Evolutionary conservation across 768 basidiomycete species (phyloP).

Genomic region (Hygrophoropsis aurantiaca): DNA sequence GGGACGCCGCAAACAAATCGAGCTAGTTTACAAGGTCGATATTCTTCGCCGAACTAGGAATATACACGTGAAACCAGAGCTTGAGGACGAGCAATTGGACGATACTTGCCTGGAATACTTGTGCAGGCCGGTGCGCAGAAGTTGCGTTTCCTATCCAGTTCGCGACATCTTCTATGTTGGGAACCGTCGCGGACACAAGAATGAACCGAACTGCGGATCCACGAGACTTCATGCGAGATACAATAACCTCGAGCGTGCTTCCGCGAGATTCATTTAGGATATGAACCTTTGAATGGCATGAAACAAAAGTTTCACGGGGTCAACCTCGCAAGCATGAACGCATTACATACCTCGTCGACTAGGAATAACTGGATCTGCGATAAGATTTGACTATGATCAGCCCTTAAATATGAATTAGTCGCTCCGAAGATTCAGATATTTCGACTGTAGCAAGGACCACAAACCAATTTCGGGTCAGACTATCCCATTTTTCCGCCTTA

Average conservation of each 20-base stretch:
- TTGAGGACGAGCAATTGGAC: background rate
- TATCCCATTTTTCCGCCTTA: conserved; percentile 96
- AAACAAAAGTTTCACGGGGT: background rate
- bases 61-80: conserved; percentile 1
- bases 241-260: conserved; percentile 91
- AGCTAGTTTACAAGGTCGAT: conserved; percentile 79
- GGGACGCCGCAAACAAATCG: conserved; percentile 72
- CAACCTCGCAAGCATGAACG: background rate
- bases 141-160: conserved; percentile 70
- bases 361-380: conserved; percentile 77
- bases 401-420: conserved; percentile 37
- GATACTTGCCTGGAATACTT: conserved; percentile 62
- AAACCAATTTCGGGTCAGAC: conserved; percentile 85
- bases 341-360: conserved; percentile 75
- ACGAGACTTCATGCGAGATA: conserved; percentile 86
- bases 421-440: background rate
- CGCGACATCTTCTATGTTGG: conserved; percentile 90
- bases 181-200: conserved; percentile 90
- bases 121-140: conserved; percentile 44
- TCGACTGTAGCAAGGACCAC: conserved; percentile 7
- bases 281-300: conserved; percentile 63
- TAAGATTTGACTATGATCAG: conserved; percentile 63
- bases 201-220: conserved; percentile 76
- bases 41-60: conserved; percentile 87
- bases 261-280: conserved; percentile 89